Evolutionary conservation across 768 basidiomycete species (phyloP), one percentile per base, ranked within the genome.

Genomic region (Chalciporus sphaerocephalus): DNA sequence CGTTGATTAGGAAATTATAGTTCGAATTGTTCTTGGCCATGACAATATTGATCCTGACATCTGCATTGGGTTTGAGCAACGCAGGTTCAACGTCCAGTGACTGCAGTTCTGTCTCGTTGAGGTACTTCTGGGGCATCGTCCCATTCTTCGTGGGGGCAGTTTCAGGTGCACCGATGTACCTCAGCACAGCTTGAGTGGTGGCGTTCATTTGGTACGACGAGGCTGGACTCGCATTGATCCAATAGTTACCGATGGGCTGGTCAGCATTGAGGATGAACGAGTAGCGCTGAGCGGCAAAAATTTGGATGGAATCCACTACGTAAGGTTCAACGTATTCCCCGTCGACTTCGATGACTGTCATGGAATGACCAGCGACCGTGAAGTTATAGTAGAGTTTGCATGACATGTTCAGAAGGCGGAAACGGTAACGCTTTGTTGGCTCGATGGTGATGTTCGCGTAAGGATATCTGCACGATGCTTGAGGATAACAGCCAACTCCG

Each of bases 261-360:
- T 70, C 65, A 5, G 75, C 70, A 58, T 61, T 53, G 1, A 78
- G 53, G 10, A 77, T 58, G 44, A 76, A 65, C 1, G 74, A 76
- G 46, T 75, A 76, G 22, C 75, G 69, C 49, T 78, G 75, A 4
- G 69, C 74, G 6, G 65, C 44, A 9, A 57, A 61, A 10, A 71
- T 65, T 11, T 60, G 53, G 15, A 72, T 41, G 12, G 54, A 61
- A 37, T 74, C 71, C 7, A 72, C 71, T 0, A 58, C 50, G 2
- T 72, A 46, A 5, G 73, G 73, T 20, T 66, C 46, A 13, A 67
- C 66, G 38, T 65, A 69, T 11, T 70, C 46, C 2, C 69, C 69
- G 41, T 76, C 75, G 9, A 65, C 72, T 55, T 72, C 69, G 25
- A 74, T 71, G 44, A 74, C 60, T 4, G 63, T 71, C 47, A 58